phyloP scores from a whole-genome alignment of 345 rosid species.

The Arabidopsis suecica region DNA sequence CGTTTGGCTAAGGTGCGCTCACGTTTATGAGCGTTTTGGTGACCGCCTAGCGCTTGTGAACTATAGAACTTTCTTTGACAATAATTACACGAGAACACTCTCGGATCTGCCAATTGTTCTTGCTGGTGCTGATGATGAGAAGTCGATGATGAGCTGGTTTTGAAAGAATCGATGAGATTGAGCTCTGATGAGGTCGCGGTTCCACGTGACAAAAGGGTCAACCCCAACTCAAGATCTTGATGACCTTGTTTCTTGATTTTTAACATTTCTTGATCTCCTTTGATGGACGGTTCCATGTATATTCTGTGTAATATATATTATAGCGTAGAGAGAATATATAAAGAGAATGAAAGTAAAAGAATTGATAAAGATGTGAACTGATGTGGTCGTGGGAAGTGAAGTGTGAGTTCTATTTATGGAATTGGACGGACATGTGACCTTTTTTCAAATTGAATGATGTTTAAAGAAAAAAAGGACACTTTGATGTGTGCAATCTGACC shows the following conservation, averaged over 20 bases:
- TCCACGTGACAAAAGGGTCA: constrained; percentile 56
- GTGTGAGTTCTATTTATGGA: constrained; percentile 46
- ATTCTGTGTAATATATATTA: not conserved
- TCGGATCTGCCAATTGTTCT: constrained; percentile 51
- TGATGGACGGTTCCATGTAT: constrained; percentile 34
- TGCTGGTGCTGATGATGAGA: constrained; percentile 35
- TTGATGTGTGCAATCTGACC: constrained; percentile 50
- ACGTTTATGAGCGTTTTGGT: constrained; percentile 92
- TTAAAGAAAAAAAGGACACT: constrained; percentile 38
- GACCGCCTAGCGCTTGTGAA: constrained; percentile 96
- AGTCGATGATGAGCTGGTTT: constrained; percentile 30
- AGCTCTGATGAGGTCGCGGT: constrained; percentile 48
- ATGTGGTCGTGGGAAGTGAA: constrained; percentile 44
- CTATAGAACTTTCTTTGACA: constrained; percentile 94
- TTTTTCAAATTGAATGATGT: constrained; percentile 32
- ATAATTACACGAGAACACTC: constrained; percentile 85
- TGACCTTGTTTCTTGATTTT: constrained; percentile 30
- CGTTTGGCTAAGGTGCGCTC: constrained; percentile 89
- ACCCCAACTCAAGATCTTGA: constrained; percentile 61
- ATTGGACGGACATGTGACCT: constrained; percentile 40
- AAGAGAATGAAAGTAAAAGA: constrained; percentile 30
- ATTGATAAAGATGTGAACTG: constrained; percentile 35
- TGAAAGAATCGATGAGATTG: constrained; percentile 59
- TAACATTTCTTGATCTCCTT: constrained; percentile 27
- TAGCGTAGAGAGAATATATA: constrained; percentile 25